These are phyloP conservation scores for Saccharum spontaneum DNA, from an alignment of 176 grass and related monocot genomes.

Conservation along the genomic window DNA sequence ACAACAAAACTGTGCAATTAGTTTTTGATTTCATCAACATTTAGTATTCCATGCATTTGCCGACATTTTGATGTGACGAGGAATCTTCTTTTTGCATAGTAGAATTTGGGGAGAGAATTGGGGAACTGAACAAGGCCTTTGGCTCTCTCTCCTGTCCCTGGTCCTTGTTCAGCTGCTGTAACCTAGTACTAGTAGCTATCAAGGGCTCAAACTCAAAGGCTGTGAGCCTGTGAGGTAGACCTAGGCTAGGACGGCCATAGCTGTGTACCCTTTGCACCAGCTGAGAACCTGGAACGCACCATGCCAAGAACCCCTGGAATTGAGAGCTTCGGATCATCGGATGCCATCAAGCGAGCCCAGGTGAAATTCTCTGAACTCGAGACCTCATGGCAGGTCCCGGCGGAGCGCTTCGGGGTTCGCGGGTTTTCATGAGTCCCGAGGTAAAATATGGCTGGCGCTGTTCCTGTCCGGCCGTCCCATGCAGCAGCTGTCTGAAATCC, in stretches of 20 bases:
- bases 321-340: conserved; percentile 2
- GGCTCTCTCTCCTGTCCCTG: background rate
- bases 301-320: conserved; percentile 10
- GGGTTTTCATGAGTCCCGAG: conserved; percentile 31
- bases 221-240: conserved; percentile 21
- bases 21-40: no score
- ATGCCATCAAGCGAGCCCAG: conserved; percentile 7
- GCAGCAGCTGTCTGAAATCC: conserved; percentile 13
- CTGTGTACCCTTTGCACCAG: background rate
- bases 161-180: background rate
- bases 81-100: no score
- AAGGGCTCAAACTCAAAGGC: background rate
- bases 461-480: background rate
- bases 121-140: no score
- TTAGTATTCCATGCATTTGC: no score
- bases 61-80: no score
- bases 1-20: no score
- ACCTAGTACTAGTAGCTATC: no score
- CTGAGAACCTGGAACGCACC: conserved; percentile 13
- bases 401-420: background rate
- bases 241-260: conserved; percentile 9
- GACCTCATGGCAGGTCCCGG: conserved; percentile 4
- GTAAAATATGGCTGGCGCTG: conserved; percentile 24
- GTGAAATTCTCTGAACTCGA: conserved; percentile 25
- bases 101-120: no score